Evolutionary conservation across 2,329 filamentous ascomycete species (phyloP).

Genomic region (Alternaria longipes): DNA sequence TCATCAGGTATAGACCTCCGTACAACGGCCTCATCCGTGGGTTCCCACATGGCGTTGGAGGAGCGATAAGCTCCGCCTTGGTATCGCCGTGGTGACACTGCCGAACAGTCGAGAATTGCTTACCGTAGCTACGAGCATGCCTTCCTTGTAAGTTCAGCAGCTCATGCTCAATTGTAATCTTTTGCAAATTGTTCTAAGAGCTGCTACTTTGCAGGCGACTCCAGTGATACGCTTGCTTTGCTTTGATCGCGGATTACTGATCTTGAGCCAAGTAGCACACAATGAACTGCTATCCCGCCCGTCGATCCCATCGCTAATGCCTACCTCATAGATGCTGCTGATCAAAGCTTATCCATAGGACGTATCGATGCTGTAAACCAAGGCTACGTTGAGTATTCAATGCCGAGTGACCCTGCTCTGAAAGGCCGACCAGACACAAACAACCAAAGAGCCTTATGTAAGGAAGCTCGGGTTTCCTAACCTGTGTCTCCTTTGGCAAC

Average conservation of each 20-base stretch:
- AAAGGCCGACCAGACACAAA: neutral
- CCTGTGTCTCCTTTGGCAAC: neutral
- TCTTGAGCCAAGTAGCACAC: neutral
- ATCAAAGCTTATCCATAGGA: neutral
- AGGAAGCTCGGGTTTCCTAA: neutral
- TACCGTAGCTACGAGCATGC: neutral
- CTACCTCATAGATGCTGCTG: neutral
- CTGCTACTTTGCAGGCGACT: neutral
- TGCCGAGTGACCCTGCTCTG: neutral
- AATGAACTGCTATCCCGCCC: neutral
- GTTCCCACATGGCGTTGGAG: slow-evolving; percentile 5
- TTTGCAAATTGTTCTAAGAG: neutral
- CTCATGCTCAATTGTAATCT: neutral
- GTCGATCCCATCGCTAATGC: slow-evolving; percentile 2
- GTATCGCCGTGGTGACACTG: neutral
- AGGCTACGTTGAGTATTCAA: neutral
- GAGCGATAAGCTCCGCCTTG: slow-evolving; percentile 5
- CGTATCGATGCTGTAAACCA: neutral
- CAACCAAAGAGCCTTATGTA: neutral
- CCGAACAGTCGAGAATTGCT: neutral
- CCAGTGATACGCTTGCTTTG: neutral
- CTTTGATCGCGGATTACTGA: neutral
- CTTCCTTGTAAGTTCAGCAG: neutral
- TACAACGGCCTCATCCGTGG: slow-evolving; percentile 9
- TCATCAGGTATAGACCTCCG: slow-evolving; percentile 18